Evolutionary conservation across 2,329 filamentous ascomycete species (phyloP), one percentile per base, ranked within the genome.

Genomic region (Xylaria sp.): DNA sequence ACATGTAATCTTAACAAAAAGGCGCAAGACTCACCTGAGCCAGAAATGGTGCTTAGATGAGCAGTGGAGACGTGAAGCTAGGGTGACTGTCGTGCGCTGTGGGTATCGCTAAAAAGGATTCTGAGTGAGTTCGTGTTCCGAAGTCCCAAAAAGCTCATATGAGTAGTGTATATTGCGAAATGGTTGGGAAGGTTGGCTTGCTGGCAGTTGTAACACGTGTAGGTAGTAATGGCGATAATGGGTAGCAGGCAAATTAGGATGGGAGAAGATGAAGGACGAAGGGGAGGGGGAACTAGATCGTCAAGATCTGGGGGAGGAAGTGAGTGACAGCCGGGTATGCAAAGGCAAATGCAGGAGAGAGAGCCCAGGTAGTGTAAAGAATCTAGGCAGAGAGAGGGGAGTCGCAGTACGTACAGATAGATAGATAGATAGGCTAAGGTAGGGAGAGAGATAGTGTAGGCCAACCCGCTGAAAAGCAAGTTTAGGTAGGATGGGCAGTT

Each of bases 41-140:
- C 63, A 62, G 63, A 71, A 59, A 61, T 58, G 67, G 69, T 66
- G 72, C 64, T 77, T 75, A 75, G 74, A 79, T 76, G 74, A 79
- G 76, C 70, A 72, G 78, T 78, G 77, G 77, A 78, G 76, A 73
- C 73, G 59, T 59, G 69, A 76, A 76, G 76, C 75, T 74, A 78
- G 76, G 76, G 74, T 76, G 71, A 73, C 41, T 72, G 73, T 77
- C 70, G 73, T 73, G 74, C 74, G 73, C 68, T 68, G 70, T 69
- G 71, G 71, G 73, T 75, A 73, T 65, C 25, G 58, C 67, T 65
- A 57, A 51, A 44, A 51, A 57, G 51, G 28, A 44, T 60, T 52
- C 34, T 63, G 54, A 63, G 67, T 67, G 66, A 65, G 70, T 59
- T 39, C 18, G 54, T 64, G 57, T 31, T 34, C 31, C 46, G 18